Base-by-base conservation (phyloP, 1,284 basidiomycete species). In the Pseudozyma thailandica region DNA sequence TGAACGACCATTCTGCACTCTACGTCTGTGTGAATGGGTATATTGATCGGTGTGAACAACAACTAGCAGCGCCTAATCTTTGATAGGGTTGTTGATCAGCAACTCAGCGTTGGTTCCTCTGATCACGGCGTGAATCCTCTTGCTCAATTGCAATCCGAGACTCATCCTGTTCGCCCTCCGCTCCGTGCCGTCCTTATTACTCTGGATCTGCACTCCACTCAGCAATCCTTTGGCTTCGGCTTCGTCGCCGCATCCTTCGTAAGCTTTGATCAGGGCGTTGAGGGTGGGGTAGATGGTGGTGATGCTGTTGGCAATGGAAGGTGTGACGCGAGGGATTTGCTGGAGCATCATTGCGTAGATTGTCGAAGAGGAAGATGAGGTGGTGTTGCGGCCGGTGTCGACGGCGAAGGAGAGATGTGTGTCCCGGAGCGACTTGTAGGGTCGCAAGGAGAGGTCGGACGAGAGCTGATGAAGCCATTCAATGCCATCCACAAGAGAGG, bases 401-500 rank as follows among this genome's bases (percentile, higher is more conserved):
- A 66, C 70, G 18, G 63, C 50, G 23, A 72, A 72, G 5, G 58
- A 63, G n/a, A 72, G 60, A 30, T 66, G 58, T 20, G 55, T 58
- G 20, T 66, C 58, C 26, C 70, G 63, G 13, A 72, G 50, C 2
- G 55, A 58, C 37, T 72, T 72, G 63, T 66, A 72, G 13, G 70
- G 70, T 37, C 61, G 53, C 9, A 72, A 55, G 16, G 63, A 68
- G 18, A 72, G 43, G 20, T 72, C 70, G 3, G 49, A 49, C 23
- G 43, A 54, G 30, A 72, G 58, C 33, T 66, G 59, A 35, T 62
- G 59, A 9, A 72, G 44, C 70, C 70, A 72, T 42, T 72, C 70
- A 9, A 63, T 38, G 9, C 55, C 58, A 30, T 72, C 70, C 15
- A 72, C 59, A 3, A 60, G 27, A 3, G 58, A 53, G 9, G 50